Evolutionary conservation across 1,139 yeast species (phyloP), one percentile per base, ranked within the genome.

Genomic region (Hansenula sp.): DNA sequence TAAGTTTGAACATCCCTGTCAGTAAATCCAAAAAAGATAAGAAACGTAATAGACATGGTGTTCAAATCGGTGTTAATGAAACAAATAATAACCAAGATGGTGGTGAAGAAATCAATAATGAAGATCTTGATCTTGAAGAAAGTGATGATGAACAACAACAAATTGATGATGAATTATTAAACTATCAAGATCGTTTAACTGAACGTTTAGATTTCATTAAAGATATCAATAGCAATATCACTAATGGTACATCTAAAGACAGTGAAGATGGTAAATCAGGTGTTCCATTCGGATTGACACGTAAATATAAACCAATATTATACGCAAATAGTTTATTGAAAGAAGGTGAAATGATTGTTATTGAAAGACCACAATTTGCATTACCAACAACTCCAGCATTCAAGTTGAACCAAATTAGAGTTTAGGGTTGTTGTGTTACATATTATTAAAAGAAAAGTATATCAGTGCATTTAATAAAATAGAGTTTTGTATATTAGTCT

Each of bases 241-340:
- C 25, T 9, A 21, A 21, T 21, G 25, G 25, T 21, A 21, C 36
- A 57, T 59, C 29, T 57, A 54, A 10, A 51, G 27, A 28, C 8
- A 18, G 13, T 18, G 33, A 28, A 7, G 31, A 28, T 28, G 38
- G 28, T 28, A 36, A 36, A 19, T 12, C 55, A 18, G 54, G 54
- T 28, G 70, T 66, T 46, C 77, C 87, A 18, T 90, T 84, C 64
- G 88, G 91, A 83, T 67, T 85, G 49, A 83, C 94, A 4, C 76
- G 76, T 41, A 87, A 87, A 58, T 91, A 88, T 63, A 77, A 84
- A 54, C 89, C 94, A 17, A 69, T 91, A 38, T 68, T 91, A 50
- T 74, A 69, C 52, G 93, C 83, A 8, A 83, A 72, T 31, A 65
- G 70, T 33, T 68, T 89, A 44, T 79, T 77, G 13, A 65, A 70